Evolutionary conservation across 495 filamentous ascomycete species (phyloP), one percentile per base, ranked within the genome.

Genomic region (Daldinia grandis): DNA sequence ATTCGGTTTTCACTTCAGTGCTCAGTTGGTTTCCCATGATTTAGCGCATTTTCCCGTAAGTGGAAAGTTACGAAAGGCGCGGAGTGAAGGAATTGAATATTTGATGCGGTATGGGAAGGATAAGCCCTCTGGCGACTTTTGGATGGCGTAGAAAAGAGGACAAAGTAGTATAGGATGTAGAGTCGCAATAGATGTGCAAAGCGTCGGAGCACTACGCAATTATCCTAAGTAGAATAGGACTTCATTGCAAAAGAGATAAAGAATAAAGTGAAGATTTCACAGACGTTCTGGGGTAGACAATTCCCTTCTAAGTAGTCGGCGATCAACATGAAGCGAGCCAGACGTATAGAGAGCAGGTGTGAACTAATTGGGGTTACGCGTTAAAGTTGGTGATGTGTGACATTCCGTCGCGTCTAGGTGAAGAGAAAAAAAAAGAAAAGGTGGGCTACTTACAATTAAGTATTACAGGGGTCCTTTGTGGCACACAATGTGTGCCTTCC

Each of bases 11-110:
- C 27, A 50, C 58, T 49, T 59, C 44, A 15, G 12, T 66, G 33
- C 68, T 71, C 49, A 6, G 38, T 51, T 62, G 44, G 30, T 71
- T 65, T 33, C 68, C 68, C 68, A 71, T 71, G 30, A 1, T 53
- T 31, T 62, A 68, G 30, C 30, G 9, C 65, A 68, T 62, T 33
- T 21, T 33, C 58, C 5, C 12, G 2, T 28, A 42, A 10, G 27
- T 31, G 24, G 28, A 27, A 57, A 54, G 19, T 27, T 24, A 37
- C 19, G 21, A 49, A 14, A 33, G 7, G 19, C n/a, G 5, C 25
- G 4, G 9, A 30, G 15, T 53, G 10, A 15, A 53, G 21, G 10
- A 53, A 9, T 30, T 30, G 7, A 53, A 53, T 30, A 5, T 12
- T 30, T 28, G 25, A 9, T 2, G 12, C 14, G 2, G 14, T 7